Base-by-base conservation (phyloP, 441 rosid genomes). In the Mallotus japonicus region DNA sequence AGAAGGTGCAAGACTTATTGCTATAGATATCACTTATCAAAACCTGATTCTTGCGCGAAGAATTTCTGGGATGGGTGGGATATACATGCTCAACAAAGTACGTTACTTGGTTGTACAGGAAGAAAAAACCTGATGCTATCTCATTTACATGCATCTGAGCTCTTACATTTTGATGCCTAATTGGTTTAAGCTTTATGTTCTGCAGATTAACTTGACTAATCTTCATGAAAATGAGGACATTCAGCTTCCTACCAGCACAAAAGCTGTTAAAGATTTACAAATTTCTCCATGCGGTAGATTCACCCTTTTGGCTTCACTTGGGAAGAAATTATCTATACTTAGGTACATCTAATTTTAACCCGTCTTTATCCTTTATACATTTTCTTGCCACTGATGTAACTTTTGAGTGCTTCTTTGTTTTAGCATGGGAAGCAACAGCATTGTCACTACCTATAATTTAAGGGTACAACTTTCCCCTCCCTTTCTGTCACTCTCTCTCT, bases 341-440 rank as follows among this genome's bases (percentile, higher is more conserved):
- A 28, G 70, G 70, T 49, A 32, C 28, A 47, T 66, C 44, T 57
- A 37, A 50, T 50, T 24, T 5, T 68, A 20, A 37, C 51, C 22
- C 51, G 8, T 24, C 20, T 50, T 66, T 7, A 15, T 28, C 11
- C 14, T 20, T 15, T 8, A 22, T 14, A 46, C 11, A 4, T 19
- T 50, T 24, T 50, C 10, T 24, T 24, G 58, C 42, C 24, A 50
- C 32, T 49, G 55, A 50, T 20, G 12, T 50, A 50, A 66, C 55
- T 50, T 57, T 20, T 3, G 58, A 15, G 13, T 7, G 17, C 15
- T 66, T 47, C 11, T 50, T 66, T 24, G 57, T 66, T 50, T 65
- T 66, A 66, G 70, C 70, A 66, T 66, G 70, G 70, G 12, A 50
- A 66, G 70, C 70, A 66, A 66, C 57, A 50, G 32, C 8, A 28